These are phyloP conservation scores for Naganishia kalamii DNA, from an alignment of 768 basidiomycete species.

Conservation along the genomic window DNA sequence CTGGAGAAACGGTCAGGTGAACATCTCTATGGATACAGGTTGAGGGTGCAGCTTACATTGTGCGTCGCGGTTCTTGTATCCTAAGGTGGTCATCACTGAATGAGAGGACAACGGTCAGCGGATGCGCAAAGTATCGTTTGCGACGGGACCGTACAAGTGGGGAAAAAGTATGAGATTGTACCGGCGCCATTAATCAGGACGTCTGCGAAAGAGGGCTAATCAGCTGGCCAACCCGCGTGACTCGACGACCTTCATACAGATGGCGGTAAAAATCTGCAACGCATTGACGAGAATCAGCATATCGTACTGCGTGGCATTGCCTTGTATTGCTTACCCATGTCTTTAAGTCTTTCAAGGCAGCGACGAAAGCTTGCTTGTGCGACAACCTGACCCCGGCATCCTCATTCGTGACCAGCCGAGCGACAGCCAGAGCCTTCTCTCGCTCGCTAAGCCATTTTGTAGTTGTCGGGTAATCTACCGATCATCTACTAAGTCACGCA, in stretches of 20 bases:
- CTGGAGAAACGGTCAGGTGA: slow-evolving; percentile 14
- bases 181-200: slow-evolving; percentile 35
- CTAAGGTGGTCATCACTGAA: slow-evolving; percentile 28
- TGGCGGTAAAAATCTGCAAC: not conserved
- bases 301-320: not conserved
- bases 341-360: slow-evolving; percentile 39
- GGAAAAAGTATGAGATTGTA: slow-evolving; percentile 46
- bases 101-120: not conserved
- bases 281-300: not conserved
- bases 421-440: slow-evolving; percentile 34
- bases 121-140: too few relatives aligned
- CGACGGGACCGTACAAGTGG: slow-evolving; percentile 25
- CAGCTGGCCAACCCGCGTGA: too few relatives aligned
- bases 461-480: slow-evolving; percentile 40
- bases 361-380: slow-evolving; percentile 37
- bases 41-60: slow-evolving; percentile 31
- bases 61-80: slow-evolving; percentile 36
- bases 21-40: not conserved
- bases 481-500: not conserved
- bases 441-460: slow-evolving; percentile 36
- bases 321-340: slow-evolving; percentile 32
- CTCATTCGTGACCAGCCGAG: slow-evolving; percentile 24
- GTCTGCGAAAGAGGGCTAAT: slow-evolving; percentile 16
- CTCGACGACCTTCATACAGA: not conserved
- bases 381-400: slow-evolving; percentile 28